Percentiles rank a stretch among this genome's conserved stretches.
phyloP scores from a whole-genome alignment of 768 basidiomycete species.

The Suillus discolor region DNA sequence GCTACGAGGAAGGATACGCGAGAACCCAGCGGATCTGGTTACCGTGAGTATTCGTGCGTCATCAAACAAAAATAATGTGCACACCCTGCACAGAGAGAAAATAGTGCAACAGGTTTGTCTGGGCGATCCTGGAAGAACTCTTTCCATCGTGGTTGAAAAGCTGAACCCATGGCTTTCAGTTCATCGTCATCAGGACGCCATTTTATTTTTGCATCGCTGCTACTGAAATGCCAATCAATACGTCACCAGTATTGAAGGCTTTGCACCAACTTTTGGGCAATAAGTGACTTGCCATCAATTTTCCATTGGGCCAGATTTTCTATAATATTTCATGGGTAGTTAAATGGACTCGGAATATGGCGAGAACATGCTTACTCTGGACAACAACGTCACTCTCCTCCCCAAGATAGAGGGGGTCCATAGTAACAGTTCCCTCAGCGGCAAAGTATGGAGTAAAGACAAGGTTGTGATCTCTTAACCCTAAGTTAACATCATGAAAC shows the following conservation, averaged over 20 bases:
- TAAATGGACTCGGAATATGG: background rate
- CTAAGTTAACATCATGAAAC: no score
- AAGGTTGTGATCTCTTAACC: constrained; percentile 31
- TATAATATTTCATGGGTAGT: background rate
- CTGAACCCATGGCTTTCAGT: constrained; percentile 21
- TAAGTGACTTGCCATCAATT: constrained; percentile 42
- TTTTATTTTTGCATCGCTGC: constrained; percentile 22
- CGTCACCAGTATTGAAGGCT: background rate
- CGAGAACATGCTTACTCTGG: constrained; percentile 37
- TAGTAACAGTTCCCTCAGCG: constrained; percentile 46
- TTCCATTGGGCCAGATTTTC: constrained; percentile 31
- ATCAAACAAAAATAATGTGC: background rate
- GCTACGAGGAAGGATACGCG: constrained; percentile 4
- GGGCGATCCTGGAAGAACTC: constrained; percentile 16
- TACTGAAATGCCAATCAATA: constrained; percentile 10
- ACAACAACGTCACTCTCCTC: constrained; percentile 31
- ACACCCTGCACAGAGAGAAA: constrained; percentile 5
- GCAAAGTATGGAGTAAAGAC: constrained; percentile 36
- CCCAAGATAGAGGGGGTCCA: constrained; percentile 48
- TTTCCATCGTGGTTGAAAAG: constrained; percentile 24
- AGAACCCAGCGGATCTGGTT: background rate
- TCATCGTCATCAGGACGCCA: constrained; percentile 26
- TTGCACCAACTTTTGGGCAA: constrained; percentile 53
- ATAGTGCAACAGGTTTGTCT: constrained; percentile 24
- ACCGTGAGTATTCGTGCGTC: background rate